Evolutionary conservation across 2,329 filamentous ascomycete genomes (phyloP).

Genomic region (Dothistroma septosporum): DNA sequence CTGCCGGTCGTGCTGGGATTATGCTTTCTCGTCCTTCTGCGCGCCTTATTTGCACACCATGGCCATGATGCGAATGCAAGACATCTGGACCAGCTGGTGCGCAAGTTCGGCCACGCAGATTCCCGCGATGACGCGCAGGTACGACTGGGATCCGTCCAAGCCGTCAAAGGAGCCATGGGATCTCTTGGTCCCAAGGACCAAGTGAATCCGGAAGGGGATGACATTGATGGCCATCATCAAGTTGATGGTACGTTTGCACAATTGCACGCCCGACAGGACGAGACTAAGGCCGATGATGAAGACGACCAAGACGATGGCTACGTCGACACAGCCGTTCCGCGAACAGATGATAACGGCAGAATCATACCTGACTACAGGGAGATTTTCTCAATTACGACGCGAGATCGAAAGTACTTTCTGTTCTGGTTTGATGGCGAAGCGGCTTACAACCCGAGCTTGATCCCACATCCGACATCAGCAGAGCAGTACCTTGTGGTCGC

Average conservation of each 20-base stretch:
- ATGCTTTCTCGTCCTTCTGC: not conserved
- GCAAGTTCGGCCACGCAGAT: not conserved
- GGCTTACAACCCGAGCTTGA: slow-evolving; percentile 54
- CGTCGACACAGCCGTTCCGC: not conserved
- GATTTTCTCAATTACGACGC: slow-evolving; percentile 48
- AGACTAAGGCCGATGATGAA: not conserved
- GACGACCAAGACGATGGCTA: not conserved
- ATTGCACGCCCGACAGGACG: not conserved
- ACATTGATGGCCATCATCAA: not conserved
- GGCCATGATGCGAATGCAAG: not conserved
- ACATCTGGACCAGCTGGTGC: not conserved
- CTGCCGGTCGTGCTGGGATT: not conserved
- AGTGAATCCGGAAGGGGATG: not conserved
- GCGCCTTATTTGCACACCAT: not conserved
- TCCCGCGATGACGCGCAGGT: not conserved
- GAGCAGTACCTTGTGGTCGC: slow-evolving; percentile 50
- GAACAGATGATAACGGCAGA: slow-evolving; percentile 2
- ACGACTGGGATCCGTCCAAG: not conserved
- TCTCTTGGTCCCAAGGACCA: not conserved
- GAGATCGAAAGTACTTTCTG: slow-evolving; percentile 47
- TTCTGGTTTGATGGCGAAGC: slow-evolving; percentile 45
- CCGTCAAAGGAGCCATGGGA: not conserved
- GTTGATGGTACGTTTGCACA: not conserved
- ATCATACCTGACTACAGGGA: slow-evolving; percentile 20
- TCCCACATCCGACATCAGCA: slow-evolving; percentile 50